Base-by-base conservation (phyloP, 139 green algal species). In the Coccomyxa sp. region DNA sequence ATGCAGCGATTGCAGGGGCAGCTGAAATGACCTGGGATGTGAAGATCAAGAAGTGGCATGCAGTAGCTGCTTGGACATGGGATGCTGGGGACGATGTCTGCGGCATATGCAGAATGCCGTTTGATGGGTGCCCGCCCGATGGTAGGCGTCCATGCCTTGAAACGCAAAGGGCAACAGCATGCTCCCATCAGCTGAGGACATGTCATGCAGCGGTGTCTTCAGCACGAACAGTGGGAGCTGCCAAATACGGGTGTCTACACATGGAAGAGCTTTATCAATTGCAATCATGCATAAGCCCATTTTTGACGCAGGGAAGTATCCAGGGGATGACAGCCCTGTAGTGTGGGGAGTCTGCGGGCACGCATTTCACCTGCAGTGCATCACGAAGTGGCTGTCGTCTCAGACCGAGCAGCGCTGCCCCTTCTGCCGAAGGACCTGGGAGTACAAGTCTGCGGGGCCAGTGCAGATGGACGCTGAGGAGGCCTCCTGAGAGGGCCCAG, bases 341-440 rank as follows among this genome's bases (percentile, higher is more conserved):
- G 88, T 92, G 39, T 92, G 88, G 88, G 88, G 88, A 22, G 54
- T 78, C 4, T 92, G 88, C 77, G 78, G 81, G 8, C 88, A 92
- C 38, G 85, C 88, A 29, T 92, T 92, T 58, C 88, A 92, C 80
- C 75, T 92, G 55, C 88, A 91, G 81, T 92, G 88, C 78, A 92
- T 92, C 75, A 90, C 84, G 33, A 90, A 84, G 72, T 92, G 88
- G 86, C 82, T 92, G 12, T 81, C 78, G 0, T 78, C 82, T 2
- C 86, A 92, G 77, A 73, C 85, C 37, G 88, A 92, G 75, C 87
- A 90, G 72, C 79, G 84, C 5, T 92, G 88, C 71, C 88, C 88
- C 18, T 89, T 92, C 39, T 92, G 88, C 74, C 81, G 88, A 37
- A 76, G 85, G 22, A 33, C 68, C 16, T 92, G 88, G 88, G 88